Conservation (phyloP, 2,329 filamentous ascomycete genomes). For the Aotearoamyces nothofagi region DNA sequence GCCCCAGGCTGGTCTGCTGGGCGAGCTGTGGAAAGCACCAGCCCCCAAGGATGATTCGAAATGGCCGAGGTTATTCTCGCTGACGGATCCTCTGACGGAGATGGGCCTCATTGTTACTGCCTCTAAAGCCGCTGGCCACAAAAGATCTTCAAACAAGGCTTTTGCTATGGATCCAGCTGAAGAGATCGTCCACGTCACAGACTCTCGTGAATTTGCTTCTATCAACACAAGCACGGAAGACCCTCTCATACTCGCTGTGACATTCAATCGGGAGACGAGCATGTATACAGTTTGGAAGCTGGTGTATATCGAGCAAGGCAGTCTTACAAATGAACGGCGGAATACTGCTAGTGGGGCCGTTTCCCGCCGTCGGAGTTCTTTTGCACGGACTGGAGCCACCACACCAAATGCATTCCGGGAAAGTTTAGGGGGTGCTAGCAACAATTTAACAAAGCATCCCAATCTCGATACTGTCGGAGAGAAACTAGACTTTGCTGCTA, state of each 20-base stretch:
- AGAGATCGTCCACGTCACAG: constrained; percentile 71
- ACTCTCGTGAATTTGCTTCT: constrained; percentile 38
- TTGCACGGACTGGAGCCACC: constrained; percentile 59
- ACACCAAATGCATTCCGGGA: constrained; percentile 64
- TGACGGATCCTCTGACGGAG: constrained; percentile 76
- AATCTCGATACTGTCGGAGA: constrained; percentile 13
- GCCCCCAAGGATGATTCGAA: constrained; percentile 38
- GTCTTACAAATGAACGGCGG: constrained; percentile 24
- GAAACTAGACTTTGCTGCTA: constrained; percentile 46
- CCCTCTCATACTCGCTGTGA: constrained; percentile 60
- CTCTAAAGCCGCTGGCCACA: constrained; percentile 24
- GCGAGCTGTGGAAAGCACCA: constrained; percentile 40
- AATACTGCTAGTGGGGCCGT: constrained; percentile 20
- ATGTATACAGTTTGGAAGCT: constrained; percentile 78
- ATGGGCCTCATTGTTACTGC: constrained; percentile 62
- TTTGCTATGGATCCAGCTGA: constrained; percentile 59
- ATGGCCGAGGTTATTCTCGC: constrained; percentile 63
- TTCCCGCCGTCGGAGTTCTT: constrained; percentile 38
- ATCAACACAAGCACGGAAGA: constrained; percentile 23
- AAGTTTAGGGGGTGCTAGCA: constrained; percentile 43
- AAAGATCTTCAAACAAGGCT: constrained; percentile 25
- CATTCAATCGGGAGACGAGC: constrained; percentile 60
- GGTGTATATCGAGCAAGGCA: constrained; percentile 57
- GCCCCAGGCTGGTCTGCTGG: constrained; percentile 35
- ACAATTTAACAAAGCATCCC: constrained; percentile 3